Evolutionary conservation across 225 moss, liverwort and hornwort genomes (phyloP).

Genomic region (Marchantia polymorpha): DNA sequence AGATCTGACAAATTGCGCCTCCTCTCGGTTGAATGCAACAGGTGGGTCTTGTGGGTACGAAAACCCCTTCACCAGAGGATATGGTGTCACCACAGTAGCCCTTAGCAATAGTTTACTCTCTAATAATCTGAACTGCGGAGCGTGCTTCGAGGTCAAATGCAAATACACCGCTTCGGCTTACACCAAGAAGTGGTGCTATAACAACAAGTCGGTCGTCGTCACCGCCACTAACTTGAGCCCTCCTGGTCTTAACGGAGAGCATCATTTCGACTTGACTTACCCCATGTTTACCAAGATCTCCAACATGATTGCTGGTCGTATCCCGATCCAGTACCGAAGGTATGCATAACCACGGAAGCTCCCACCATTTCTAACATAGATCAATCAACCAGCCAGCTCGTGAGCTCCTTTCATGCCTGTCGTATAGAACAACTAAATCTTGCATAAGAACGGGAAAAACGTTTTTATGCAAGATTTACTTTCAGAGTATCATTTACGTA

Average conservation of each 20-base stretch:
- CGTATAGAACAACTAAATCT: too few relatives aligned
- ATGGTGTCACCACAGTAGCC: conserved; percentile 35
- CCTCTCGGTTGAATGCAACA: not conserved
- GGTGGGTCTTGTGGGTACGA: conserved; percentile 39
- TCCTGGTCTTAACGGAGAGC: conserved; percentile 31
- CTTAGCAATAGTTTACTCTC: conserved; percentile 34
- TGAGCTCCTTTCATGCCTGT: not conserved
- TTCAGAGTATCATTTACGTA: too few relatives aligned
- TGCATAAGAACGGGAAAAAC: too few relatives aligned
- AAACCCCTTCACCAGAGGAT: conserved; percentile 35
- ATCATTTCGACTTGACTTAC: conserved; percentile 47
- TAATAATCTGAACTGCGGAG: conserved; percentile 36
- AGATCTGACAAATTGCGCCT: not conserved
- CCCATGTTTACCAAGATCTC: conserved; percentile 39
- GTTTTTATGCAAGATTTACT: too few relatives aligned
- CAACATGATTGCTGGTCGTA: conserved; percentile 32
- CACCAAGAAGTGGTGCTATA: conserved; percentile 38
- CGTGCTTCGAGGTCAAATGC: conserved; percentile 42
- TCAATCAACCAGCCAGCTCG: too few relatives aligned
- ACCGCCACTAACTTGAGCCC: conserved; percentile 50
- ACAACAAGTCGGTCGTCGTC: conserved; percentile 20
- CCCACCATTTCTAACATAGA: too few relatives aligned
- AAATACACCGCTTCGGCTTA: conserved; percentile 23
- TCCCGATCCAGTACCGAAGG: conserved; percentile 39
- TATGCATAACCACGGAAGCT: not conserved